A percentile compares a stretch with the other conserved stretches of the same genome.
Conservation (phyloP, 352 stramenopile species). For the Aphanomyces stellatus region DNA sequence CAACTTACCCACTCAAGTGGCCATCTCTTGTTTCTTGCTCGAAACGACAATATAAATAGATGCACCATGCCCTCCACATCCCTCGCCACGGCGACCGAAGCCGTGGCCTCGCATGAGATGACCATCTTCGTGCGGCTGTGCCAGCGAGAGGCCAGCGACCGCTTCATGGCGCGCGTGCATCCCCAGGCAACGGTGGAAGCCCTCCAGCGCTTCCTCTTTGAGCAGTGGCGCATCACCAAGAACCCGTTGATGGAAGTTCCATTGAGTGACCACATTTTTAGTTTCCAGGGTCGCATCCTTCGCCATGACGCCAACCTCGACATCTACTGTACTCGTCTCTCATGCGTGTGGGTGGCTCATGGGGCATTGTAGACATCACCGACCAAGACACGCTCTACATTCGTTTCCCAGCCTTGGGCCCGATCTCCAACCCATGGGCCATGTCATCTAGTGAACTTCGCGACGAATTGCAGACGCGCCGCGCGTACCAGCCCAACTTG, state of each 20-base stretch:
- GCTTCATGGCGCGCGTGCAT: conserved; percentile 46
- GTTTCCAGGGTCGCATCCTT: conserved; percentile 56
- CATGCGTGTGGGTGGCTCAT: background rate
- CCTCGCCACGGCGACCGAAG: no score
- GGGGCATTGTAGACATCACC: conserved; percentile 35
- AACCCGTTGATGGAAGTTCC: conserved; percentile 36
- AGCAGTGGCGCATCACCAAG: conserved; percentile 58
- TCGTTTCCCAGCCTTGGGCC: conserved; percentile 50
- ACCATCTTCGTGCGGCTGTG: background rate
- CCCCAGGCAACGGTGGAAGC: conserved; percentile 34
- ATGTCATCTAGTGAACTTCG: conserved; percentile 72
- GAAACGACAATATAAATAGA: no score
- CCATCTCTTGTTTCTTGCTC: no score
- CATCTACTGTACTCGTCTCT: conserved; percentile 40
- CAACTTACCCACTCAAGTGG: no score
- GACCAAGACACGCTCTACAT: conserved; percentile 68
- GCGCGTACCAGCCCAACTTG: conserved; percentile 52
- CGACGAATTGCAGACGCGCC: conserved; percentile 39
- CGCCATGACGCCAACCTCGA: conserved; percentile 52
- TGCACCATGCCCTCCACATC: no score
- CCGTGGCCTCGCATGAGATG: background rate
- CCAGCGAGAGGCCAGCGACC: conserved; percentile 17
- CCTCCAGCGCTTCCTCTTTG: conserved; percentile 45
- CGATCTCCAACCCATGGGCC: conserved; percentile 57
- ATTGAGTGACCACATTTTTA: conserved; percentile 52